A percentile compares a stretch with the other conserved stretches of the same genome.
Evolutionary conservation across 495 filamentous ascomycete species (phyloP).

Genomic region (Thermochaetoides thermophila): DNA sequence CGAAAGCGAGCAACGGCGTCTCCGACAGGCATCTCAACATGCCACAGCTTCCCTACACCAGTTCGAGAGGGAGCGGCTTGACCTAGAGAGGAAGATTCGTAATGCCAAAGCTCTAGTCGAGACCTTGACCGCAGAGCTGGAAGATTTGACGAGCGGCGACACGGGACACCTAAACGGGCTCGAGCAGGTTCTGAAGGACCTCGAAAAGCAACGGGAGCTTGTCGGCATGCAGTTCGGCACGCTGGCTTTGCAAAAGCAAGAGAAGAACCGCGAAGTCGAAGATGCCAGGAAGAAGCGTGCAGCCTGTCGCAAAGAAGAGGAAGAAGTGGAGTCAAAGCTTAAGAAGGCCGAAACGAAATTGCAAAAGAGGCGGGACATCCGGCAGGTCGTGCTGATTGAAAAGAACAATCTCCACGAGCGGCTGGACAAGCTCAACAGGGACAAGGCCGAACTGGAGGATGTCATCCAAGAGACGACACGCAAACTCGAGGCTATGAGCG

Average conservation of each 20-base stretch:
- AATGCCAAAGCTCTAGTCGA: slow-evolving; percentile 13
- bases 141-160: slow-evolving; percentile 31
- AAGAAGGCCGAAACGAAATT: slow-evolving; percentile 45
- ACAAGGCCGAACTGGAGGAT: slow-evolving; percentile 34
- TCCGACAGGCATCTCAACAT: slow-evolving; percentile 41
- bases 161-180: slow-evolving; percentile 19
- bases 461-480: slow-evolving; percentile 28
- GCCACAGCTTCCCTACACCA: slow-evolving; percentile 42
- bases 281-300: slow-evolving; percentile 12
- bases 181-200: slow-evolving; percentile 19
- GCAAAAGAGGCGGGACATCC: slow-evolving; percentile 31
- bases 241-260: slow-evolving; percentile 20
- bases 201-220: no score
- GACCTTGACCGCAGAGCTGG: slow-evolving; percentile 21
- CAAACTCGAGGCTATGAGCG: slow-evolving; percentile 38
- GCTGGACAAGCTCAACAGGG: slow-evolving; percentile 29
- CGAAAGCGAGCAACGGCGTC: slow-evolving; percentile 25
- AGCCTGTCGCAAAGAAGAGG: no score
- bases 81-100: slow-evolving; percentile 14
- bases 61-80: slow-evolving; percentile 25
- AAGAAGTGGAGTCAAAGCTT: slow-evolving; percentile 28
- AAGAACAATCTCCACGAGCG: slow-evolving; percentile 50
- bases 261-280: slow-evolving; percentile 23
- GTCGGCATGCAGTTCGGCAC: slow-evolving; percentile 28
- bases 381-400: slow-evolving; percentile 39